Evolutionary conservation across 371 early-diverging fungal genomes (phyloP).

Genomic region (Polyrhizophydium stewartii): DNA sequence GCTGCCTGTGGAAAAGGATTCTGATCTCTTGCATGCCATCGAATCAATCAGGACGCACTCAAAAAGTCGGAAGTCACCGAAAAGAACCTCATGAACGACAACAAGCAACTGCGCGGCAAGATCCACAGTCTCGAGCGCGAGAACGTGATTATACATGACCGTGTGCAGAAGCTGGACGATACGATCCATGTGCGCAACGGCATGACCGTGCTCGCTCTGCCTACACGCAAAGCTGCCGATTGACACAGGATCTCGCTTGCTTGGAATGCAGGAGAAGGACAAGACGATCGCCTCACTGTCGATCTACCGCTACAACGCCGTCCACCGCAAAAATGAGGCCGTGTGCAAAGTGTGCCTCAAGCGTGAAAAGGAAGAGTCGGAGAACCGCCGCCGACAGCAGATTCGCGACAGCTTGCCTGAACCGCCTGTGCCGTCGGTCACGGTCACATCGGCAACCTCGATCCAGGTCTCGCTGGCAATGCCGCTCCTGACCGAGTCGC

Average conservation of each 20-base stretch:
- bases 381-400: constrained; percentile 17
- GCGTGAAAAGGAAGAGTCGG: constrained; percentile 31
- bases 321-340: constrained; percentile 37
- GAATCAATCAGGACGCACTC: background rate
- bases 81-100: constrained; percentile 40
- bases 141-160: constrained; percentile 25
- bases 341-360: constrained; percentile 38
- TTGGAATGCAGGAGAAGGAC: constrained; percentile 44
- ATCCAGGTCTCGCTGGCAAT: constrained; percentile 11
- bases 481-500: constrained; percentile 1
- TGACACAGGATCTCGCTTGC: too few species aligned
- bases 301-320: constrained; percentile 49
- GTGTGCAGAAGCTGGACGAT: constrained; percentile 28
- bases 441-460: constrained; percentile 11
- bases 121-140: constrained; percentile 39
- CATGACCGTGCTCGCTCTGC: constrained; percentile 2
- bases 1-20: too few species aligned
- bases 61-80: constrained; percentile 37
- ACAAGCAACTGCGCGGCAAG: constrained; percentile 35
- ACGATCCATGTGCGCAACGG: constrained; percentile 19
- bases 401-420: constrained; percentile 24
- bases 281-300: constrained; percentile 46
- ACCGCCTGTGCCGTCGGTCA: constrained; percentile 5
- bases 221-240: too few species aligned
- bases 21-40: too few species aligned